phyloP scores from a whole-genome alignment of 1,139 yeast genomes.

The Protomyces inundatus region DNA sequence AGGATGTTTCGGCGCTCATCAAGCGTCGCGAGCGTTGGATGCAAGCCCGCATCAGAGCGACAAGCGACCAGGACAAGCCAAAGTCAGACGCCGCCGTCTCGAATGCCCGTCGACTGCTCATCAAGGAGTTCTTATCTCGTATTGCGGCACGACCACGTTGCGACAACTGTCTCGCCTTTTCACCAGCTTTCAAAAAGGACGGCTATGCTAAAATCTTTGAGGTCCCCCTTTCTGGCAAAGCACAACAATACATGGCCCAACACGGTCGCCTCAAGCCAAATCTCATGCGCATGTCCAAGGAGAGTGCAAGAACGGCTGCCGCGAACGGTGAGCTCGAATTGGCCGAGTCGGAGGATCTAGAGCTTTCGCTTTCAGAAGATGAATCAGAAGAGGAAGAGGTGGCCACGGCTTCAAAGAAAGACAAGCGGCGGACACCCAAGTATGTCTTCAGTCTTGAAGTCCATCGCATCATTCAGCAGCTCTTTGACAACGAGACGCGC shows the following conservation, averaged over 20 bases:
- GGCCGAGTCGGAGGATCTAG: slow-evolving; percentile 19
- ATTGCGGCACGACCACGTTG: slow-evolving; percentile 76
- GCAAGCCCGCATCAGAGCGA: slow-evolving; percentile 50
- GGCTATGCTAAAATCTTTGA: slow-evolving; percentile 92
- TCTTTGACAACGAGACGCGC: slow-evolving; percentile 66
- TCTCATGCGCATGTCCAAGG: slow-evolving; percentile 24
- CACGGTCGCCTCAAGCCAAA: slow-evolving; percentile 27
- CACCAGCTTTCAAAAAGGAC: slow-evolving; percentile 90
- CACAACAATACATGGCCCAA: slow-evolving; percentile 40
- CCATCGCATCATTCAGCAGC: slow-evolving; percentile 34
- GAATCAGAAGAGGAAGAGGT: slow-evolving; percentile 32
- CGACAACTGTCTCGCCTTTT: slow-evolving; percentile 87
- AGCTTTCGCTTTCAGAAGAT: slow-evolving; percentile 35
- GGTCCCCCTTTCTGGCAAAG: slow-evolving; percentile 75
- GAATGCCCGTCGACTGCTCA: slow-evolving; percentile 74
- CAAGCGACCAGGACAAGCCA: slow-evolving; percentile 51
- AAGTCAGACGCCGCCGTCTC: slow-evolving; percentile 40
- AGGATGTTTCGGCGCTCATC: slow-evolving; percentile 41
- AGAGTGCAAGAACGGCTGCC: slow-evolving; percentile 26
- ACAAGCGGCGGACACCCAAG: slow-evolving; percentile 36
- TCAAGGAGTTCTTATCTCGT: slow-evolving; percentile 70
- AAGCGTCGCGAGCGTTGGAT: slow-evolving; percentile 65
- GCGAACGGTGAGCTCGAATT: slow-evolving; percentile 30
- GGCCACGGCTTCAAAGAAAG: slow-evolving; percentile 49
- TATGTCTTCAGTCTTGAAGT: slow-evolving; percentile 22